Percentiles rank a stretch among this genome's conserved stretches.
Evolutionary conservation across 2,329 filamentous ascomycete species (phyloP).

Genomic region (Coniella lustricola): DNA sequence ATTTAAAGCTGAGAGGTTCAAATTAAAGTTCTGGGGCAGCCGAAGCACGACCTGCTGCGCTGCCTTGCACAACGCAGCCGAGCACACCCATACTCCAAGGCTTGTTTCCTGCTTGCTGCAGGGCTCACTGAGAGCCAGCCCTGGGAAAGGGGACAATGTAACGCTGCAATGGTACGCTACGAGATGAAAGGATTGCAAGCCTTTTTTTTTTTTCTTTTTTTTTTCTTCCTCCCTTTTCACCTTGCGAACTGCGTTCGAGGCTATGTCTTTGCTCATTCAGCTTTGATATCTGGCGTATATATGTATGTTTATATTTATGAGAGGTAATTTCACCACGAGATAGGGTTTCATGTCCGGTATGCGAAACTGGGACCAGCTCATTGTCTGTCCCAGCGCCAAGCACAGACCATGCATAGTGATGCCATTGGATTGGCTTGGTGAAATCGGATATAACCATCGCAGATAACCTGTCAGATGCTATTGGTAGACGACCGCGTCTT

Average conservation of each 20-base stretch:
- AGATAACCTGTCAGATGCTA: constrained; percentile 3
- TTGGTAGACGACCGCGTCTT: too few relatives aligned
- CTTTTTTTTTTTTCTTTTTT: too few relatives aligned
- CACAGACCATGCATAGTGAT: neutral
- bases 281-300: neutral
- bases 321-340: neutral
- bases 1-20: too few relatives aligned
- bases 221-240: neutral
- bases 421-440: neutral
- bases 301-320: neutral
- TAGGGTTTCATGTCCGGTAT: neutral
- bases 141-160: neutral
- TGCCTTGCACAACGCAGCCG: too few relatives aligned
- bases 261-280: too few relatives aligned
- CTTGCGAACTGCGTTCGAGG: too few relatives aligned
- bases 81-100: too few relatives aligned
- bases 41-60: neutral
- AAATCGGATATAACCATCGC: neutral
- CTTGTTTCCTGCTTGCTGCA: neutral
- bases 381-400: too few relatives aligned
- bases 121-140: neutral
- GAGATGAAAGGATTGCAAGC: constrained; percentile 6
- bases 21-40: constrained; percentile 8
- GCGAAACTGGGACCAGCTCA: neutral
- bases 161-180: constrained; percentile 10